Base-by-base conservation (phyloP, 495 filamentous ascomycete genomes). In the Tuber magnatum region DNA sequence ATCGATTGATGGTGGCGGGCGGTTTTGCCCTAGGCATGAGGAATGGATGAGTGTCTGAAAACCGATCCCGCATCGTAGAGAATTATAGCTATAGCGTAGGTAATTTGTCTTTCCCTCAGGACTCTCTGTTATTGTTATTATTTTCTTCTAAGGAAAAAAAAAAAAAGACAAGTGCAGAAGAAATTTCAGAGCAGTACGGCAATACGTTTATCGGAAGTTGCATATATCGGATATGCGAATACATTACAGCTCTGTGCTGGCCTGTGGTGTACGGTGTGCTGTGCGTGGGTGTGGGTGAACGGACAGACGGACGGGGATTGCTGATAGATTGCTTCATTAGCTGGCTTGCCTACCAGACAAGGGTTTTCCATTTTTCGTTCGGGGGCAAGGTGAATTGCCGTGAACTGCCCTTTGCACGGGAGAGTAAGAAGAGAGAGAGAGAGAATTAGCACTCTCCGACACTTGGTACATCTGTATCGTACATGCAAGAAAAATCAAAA, bases 171-270 rank as follows among this genome's bases (percentile, higher is more conserved):
- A 78, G 72, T 40, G 44, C 35, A 12, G 61, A 72, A 72, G 72
- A 39, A 75, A 75, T 75, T 75, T 77, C 73, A 75, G 48, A 16
- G 75, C 65, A 71, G 56, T 35, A 65, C 28, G 35, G 10, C 56
- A 20, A 35, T 65, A 35, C 28, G 72, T 77, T 69, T 74, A 74
- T 77, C 75, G 75, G 76, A 71, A 71, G 73, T 75, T 75, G 76
- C 70, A 77, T 75, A 72, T 75, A 72, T 75, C 75, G 76, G 68
- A 77, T 51, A 61, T 77, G 56, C 3, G 56, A 20, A 28, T 35
- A 65, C 6, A 65, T 65, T 35, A 35, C 56, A 18, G 56, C 32
- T 65, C 56, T 65, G 56, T 65, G 28, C 56, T 65, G 56, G 28
- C 28, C 51, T 65, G 56, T 35, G 56, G 2, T 35, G 56, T 28